Conservation (phyloP, 176 grass and related monocot species). For the Sorghum bicolor region DNA sequence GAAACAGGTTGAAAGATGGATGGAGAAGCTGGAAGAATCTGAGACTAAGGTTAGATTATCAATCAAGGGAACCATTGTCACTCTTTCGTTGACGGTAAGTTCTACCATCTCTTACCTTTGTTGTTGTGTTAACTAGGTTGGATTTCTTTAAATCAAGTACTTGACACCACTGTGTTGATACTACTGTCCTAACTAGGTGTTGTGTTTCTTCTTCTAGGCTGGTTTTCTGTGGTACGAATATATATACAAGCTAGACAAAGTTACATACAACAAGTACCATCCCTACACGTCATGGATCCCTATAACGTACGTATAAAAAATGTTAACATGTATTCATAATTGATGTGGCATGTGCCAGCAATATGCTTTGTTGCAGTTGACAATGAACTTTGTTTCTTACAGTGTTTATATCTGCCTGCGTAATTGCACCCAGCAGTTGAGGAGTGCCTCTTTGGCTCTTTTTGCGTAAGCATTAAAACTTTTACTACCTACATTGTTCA, state of each 20-base stretch:
- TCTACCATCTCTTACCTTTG: not conserved
- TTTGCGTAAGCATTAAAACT: slow-evolving; percentile 63
- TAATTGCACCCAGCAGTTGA: slow-evolving; percentile 87
- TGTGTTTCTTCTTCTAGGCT: slow-evolving; percentile 48
- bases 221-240: slow-evolving; percentile 94
- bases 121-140: not conserved
- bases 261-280: slow-evolving; percentile 98
- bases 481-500: slow-evolving; percentile 5
- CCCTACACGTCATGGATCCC: slow-evolving; percentile 99
- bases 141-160: not conserved
- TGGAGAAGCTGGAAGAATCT: slow-evolving; percentile 95
- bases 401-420: slow-evolving; percentile 90
- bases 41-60: slow-evolving; percentile 77
- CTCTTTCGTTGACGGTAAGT: slow-evolving; percentile 79
- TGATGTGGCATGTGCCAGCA: not conserved
- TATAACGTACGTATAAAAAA: slow-evolving; percentile 70
- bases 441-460: slow-evolving; percentile 74
- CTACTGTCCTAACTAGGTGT: slow-evolving; percentile 8
- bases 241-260: slow-evolving; percentile 95
- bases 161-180: not conserved
- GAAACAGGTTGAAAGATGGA: slow-evolving; percentile 86
- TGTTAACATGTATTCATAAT: not conserved
- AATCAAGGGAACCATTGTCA: slow-evolving; percentile 75
- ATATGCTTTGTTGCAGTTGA: slow-evolving; percentile 25
- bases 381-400: slow-evolving; percentile 27